These are phyloP conservation scores for Amphichorda felina DNA, from an alignment of 2,329 filamentous ascomycete species.

Conservation along the genomic window DNA sequence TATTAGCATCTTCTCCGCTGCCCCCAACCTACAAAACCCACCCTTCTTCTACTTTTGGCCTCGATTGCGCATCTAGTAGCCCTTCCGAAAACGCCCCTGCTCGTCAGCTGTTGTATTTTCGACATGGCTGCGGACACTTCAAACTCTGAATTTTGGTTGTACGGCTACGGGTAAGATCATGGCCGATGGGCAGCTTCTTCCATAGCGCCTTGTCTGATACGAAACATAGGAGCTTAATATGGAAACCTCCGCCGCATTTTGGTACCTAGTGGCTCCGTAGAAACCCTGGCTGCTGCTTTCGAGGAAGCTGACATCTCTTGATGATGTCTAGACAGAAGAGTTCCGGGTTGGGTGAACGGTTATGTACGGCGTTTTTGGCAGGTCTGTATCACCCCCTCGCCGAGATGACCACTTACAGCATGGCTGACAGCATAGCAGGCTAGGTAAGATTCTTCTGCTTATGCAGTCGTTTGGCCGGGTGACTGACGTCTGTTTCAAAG, in stretches of 20 bases:
- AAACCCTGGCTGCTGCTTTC: not conserved
- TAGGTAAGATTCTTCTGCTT: conserved; percentile 13
- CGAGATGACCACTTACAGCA: conserved; percentile 1
- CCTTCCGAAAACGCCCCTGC: too few species aligned
- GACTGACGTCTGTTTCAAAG: conserved; percentile 30
- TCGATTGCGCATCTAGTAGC: too few species aligned
- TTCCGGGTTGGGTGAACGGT: conserved; percentile 84
- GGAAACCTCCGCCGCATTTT: conserved; percentile 94
- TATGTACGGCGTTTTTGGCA: conserved; percentile 98
- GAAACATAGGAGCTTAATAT: conserved; percentile 66
- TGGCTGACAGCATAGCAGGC: conserved; percentile 13
- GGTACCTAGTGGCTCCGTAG: conserved; percentile 39
- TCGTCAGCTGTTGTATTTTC: too few species aligned
- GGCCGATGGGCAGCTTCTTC: not conserved
- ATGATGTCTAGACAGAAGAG: conserved; percentile 52
- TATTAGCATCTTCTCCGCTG: too few species aligned
- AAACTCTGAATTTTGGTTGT: conserved; percentile 74
- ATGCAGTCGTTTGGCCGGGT: not conserved
- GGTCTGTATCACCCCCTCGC: conserved; percentile 43
- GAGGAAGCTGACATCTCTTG: conserved; percentile 1
- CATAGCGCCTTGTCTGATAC: not conserved
- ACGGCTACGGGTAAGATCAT: conserved; percentile 72
- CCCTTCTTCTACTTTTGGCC: too few species aligned
- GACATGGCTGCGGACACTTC: not conserved
- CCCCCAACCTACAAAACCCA: too few species aligned